Conservation (phyloP, 768 basidiomycete species). For the Termitomyces sp. region DNA sequence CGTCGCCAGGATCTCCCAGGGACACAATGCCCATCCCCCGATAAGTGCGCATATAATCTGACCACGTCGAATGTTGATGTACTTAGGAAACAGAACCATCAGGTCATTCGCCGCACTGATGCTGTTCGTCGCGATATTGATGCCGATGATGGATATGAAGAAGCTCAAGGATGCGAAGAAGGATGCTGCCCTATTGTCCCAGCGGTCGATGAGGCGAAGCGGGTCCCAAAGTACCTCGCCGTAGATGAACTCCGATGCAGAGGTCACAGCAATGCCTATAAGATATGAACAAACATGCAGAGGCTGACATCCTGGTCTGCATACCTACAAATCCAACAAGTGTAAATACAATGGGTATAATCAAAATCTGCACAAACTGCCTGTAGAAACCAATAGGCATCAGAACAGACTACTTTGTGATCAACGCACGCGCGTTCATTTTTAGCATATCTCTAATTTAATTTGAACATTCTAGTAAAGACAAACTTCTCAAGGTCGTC, state of each 20-base stretch:
- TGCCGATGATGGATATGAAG: constrained; percentile 66
- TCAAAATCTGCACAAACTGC: too few species aligned
- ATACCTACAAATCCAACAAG: too few species aligned
- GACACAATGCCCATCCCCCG: constrained; percentile 80
- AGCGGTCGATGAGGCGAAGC: constrained; percentile 61
- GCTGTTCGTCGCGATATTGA: constrained; percentile 76
- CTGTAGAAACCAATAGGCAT: too few species aligned
- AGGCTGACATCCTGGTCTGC: too few species aligned
- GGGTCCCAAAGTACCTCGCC: constrained; percentile 69
- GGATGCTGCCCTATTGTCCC: background rate
- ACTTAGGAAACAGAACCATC: constrained; percentile 71
- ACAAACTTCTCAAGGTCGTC: too few species aligned
- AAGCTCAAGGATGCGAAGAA: constrained; percentile 31
- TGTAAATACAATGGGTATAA: too few species aligned
- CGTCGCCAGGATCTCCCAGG: constrained; percentile 78
- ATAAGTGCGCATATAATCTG: constrained; percentile 76
- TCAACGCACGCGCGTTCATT: too few species aligned
- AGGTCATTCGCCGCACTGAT: constrained; percentile 79
- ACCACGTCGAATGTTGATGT: constrained; percentile 80
- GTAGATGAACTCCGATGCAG: constrained; percentile 71
- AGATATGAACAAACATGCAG: too few species aligned
- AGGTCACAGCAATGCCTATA: constrained; percentile 35
- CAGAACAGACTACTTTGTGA: too few species aligned
- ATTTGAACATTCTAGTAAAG: too few species aligned
- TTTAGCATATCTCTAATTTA: too few species aligned